Evolutionary conservation across 305 asterid genomes (phyloP), one percentile per base, ranked within the genome.

Genomic region (Solanum hybrid): DNA sequence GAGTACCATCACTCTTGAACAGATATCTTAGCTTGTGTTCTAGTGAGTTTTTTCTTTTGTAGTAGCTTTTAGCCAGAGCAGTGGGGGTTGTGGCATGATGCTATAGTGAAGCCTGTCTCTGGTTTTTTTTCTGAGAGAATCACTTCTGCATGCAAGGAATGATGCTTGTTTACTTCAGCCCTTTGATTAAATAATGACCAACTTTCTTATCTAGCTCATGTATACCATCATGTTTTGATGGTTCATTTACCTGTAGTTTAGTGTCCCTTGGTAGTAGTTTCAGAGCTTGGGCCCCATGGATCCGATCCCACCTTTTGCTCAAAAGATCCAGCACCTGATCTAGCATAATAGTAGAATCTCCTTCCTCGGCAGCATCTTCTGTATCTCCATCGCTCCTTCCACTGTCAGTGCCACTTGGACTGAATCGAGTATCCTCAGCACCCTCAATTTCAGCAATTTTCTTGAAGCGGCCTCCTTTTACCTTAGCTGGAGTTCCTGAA

Each of bases 231-330:
- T 6, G 76, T 37, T 38, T 37, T 37, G 34, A 38, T 37, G 64
- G 64, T 79, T 79, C 20, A 38, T 86, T 56, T 90, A 96, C 99
- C 99, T 96, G 97, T 85, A 98, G 93, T 92, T 95, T 96, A 87
- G 99, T 98, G 88, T 98, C 99, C 90, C 92, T 92, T 22, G 98
- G 99, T 73, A 98, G 96, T 90, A 98, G 92, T 92, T 96, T 93
- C 87, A 98, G 87, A 90, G 99, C 98, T 92, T 98, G 98, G 38
- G 98, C 99, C 92, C 98, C 99, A 86, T 98, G 95, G 93, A 96
- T 95, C 84, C 98, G 95, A 86, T 98, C 99, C 99, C 99, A 98
- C 93, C 98, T 94, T 89, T 86, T 91, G 92, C 98, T 92, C 98
- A 98, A 93, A 93, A 98, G 94, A 94, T 98, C 97, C 90, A 96